These are phyloP conservation scores for Orbilia ellipsospora DNA, from an alignment of 2,329 filamentous ascomycete species.

Conservation along the genomic window DNA sequence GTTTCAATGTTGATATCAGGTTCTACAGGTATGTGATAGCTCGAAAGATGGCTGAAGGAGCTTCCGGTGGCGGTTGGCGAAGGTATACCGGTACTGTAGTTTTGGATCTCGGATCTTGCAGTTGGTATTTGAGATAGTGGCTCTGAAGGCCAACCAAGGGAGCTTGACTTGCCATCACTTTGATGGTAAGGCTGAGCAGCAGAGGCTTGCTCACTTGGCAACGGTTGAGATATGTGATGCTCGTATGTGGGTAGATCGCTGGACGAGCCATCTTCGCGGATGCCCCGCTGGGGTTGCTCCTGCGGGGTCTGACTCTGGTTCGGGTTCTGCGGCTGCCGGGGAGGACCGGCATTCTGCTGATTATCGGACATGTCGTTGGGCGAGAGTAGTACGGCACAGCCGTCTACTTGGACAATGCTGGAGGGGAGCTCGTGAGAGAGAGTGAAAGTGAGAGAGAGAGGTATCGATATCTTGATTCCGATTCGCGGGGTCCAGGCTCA, in stretches of 20 bases:
- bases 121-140: slow-evolving; percentile 51
- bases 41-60: slow-evolving; percentile 23
- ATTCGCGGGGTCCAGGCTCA: too few species aligned
- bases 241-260: slow-evolving; percentile 35
- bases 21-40: slow-evolving; percentile 11
- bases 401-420: slow-evolving; percentile 2
- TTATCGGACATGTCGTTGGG: slow-evolving; percentile 33
- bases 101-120: slow-evolving; percentile 33
- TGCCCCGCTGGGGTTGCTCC: background rate
- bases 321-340: slow-evolving; percentile 21
- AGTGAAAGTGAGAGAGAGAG: slow-evolving; percentile 3
- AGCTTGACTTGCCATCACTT: slow-evolving; percentile 34
- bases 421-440: background rate
- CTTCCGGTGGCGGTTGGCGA: slow-evolving; percentile 17
- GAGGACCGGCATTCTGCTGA: slow-evolving; percentile 20
- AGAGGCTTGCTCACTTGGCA: slow-evolving; percentile 11
- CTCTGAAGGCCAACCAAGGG: slow-evolving; percentile 45
- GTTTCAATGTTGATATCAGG: slow-evolving; percentile 57
- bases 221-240: slow-evolving; percentile 21
- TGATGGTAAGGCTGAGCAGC: slow-evolving; percentile 17
- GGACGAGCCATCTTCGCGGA: slow-evolving; percentile 12
- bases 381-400: slow-evolving; percentile 14
- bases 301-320: slow-evolving; percentile 5
- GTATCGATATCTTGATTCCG: background rate
- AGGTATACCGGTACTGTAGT: slow-evolving; percentile 43